Conservation (phyloP, 225 moss, liverwort and hornwort genomes). For the Bryum argenteum region DNA sequence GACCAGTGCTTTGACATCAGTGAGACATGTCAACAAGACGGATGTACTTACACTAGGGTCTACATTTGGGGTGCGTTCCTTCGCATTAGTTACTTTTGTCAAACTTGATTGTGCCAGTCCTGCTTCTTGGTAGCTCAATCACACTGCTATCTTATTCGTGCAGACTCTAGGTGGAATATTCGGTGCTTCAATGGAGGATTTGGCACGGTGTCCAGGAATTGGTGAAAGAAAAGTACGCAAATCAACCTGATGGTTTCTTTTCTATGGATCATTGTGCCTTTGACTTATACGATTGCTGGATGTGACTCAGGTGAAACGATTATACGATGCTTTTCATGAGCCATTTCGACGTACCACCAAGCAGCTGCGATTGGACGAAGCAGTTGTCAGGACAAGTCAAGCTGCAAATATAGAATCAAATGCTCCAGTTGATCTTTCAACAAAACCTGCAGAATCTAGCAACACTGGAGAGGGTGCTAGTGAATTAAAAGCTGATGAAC, state of each 20-base stretch:
- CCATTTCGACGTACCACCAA: slow-evolving; percentile 86
- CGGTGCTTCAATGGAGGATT: slow-evolving; percentile 90
- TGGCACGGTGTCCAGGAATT: slow-evolving; percentile 92
- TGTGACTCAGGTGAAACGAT: slow-evolving; percentile 75
- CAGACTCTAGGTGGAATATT: slow-evolving; percentile 83
- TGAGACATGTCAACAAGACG: slow-evolving; percentile 95
- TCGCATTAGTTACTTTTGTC: neutral
- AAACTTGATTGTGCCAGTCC: slow-evolving; percentile 10
- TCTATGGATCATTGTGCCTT: neutral
- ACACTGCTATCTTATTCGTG: slow-evolving; percentile 21
- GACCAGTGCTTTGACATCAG: slow-evolving; percentile 82
- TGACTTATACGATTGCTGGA: slow-evolving; percentile 18
- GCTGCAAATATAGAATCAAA: slow-evolving; percentile 17
- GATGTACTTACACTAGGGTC: slow-evolving; percentile 89
- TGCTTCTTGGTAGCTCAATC: slow-evolving; percentile 10
- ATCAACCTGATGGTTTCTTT: neutral
- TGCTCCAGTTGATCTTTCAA: slow-evolving; percentile 32
- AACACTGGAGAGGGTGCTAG: slow-evolving; percentile 29
- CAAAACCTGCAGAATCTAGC: slow-evolving; percentile 20
- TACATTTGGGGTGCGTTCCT: slow-evolving; percentile 69
- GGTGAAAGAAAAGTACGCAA: slow-evolving; percentile 88
- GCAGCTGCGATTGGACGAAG: slow-evolving; percentile 55
- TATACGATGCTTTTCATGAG: slow-evolving; percentile 95
- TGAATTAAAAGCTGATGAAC: slow-evolving; percentile 33
- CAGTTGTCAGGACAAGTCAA: slow-evolving; percentile 34